These are phyloP conservation scores for Salix koriyanagi DNA, from an alignment of 345 rosid species.

Conservation along the genomic window DNA sequence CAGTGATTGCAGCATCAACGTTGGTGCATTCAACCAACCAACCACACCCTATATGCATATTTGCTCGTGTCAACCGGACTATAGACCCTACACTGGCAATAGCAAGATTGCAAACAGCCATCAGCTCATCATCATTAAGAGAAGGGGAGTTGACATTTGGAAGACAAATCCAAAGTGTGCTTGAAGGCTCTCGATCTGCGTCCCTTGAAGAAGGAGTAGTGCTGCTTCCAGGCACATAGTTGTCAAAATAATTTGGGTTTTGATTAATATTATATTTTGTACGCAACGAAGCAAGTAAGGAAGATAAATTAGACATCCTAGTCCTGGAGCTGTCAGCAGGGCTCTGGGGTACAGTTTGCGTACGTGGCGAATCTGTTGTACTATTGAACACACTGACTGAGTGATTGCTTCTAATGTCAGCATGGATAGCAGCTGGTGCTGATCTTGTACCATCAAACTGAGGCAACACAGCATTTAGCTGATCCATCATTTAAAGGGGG, in stretches of 20 bases:
- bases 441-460: conserved; percentile 61
- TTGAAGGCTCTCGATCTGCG: conserved; percentile 34
- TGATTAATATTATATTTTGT: conserved; percentile 34
- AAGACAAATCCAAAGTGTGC: conserved; percentile 39
- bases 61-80: conserved; percentile 28
- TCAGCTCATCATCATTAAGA: conserved; percentile 44
- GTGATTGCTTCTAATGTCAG: conserved; percentile 38
- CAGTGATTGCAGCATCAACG: conserved; percentile 32
- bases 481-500: conserved; percentile 41
- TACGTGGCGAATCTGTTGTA: conserved; percentile 40
- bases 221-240: conserved; percentile 18
- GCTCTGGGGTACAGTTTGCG: conserved; percentile 35
- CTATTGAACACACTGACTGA: conserved; percentile 38
- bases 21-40: conserved; percentile 50
- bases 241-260: conserved; percentile 26
- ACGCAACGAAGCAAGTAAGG: conserved; percentile 42
- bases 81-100: conserved; percentile 32
- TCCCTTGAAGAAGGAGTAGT: conserved; percentile 19
- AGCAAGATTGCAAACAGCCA: conserved; percentile 42
- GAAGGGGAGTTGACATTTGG: conserved; percentile 30
- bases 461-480: conserved; percentile 43
- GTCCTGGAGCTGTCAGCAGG: conserved; percentile 45
- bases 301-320: conserved; percentile 41
- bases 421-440: conserved; percentile 26
- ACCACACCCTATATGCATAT: conserved; percentile 34